A percentile compares a stretch with the other conserved stretches of the same genome.
Conservation (phyloP, 257 asterid species). For the Forsythia suspensa region DNA sequence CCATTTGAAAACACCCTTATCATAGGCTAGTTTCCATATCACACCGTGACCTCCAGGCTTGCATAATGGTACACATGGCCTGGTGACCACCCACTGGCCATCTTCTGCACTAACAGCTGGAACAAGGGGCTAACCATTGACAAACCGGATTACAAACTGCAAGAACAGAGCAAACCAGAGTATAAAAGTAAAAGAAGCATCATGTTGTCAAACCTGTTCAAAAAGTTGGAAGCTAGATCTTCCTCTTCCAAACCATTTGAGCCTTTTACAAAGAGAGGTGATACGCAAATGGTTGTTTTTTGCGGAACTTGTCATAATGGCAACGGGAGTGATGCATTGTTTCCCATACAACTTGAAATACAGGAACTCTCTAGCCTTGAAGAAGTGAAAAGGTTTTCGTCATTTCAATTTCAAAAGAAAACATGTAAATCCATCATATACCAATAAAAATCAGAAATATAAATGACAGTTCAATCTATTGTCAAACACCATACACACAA, state of each 20-base stretch:
- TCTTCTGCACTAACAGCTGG: slow-evolving; percentile 95
- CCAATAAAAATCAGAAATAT: slow-evolving; percentile 2
- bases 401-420: slow-evolving; percentile 20
- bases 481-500: slow-evolving; percentile 11
- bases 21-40: slow-evolving; percentile 97
- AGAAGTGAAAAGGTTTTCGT: slow-evolving; percentile 30
- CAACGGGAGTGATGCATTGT: slow-evolving; percentile 96
- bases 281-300: slow-evolving; percentile 79
- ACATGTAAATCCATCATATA: slow-evolving; percentile 2
- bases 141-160: slow-evolving; percentile 38
- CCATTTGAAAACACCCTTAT: slow-evolving; percentile 94
- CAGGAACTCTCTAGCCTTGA: slow-evolving; percentile 94
- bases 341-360: slow-evolving; percentile 87
- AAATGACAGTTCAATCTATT: not conserved
- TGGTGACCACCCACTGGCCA: slow-evolving; percentile 79
- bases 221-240: slow-evolving; percentile 67
- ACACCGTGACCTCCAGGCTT: slow-evolving; percentile 99
- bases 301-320: slow-evolving; percentile 98
- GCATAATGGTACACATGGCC: slow-evolving; percentile 76
- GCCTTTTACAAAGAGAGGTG: slow-evolving; percentile 67
- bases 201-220: slow-evolving; percentile 69
- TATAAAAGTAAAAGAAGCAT: slow-evolving; percentile 20
- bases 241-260: slow-evolving; percentile 96
- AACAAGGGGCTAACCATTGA: slow-evolving; percentile 89
- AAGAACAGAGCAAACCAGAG: slow-evolving; percentile 22